Base-by-base conservation (phyloP, 148 eudicot species). In the Arctostaphylos glauca region DNA sequence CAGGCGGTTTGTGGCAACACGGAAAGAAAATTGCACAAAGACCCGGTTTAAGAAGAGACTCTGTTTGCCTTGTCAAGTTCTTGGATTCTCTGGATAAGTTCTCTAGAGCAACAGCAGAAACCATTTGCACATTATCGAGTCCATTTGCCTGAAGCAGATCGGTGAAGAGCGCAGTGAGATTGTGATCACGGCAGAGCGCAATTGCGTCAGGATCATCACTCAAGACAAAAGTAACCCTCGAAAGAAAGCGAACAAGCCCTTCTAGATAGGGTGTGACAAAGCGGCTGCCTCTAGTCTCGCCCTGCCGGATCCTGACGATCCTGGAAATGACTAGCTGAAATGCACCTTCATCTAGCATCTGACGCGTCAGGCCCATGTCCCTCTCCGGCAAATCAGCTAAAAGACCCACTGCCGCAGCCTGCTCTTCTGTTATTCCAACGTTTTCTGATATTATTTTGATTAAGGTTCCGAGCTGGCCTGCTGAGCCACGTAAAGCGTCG, bases 391-490 rank as follows among this genome's bases (percentile, higher is more conserved):
- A 90, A 83, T 93, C 92, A 18, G 99, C 97, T 68, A 96, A 80
- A 53, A 96, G 92, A 21, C 92, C 90, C 80, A 86, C 92, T 50
- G 98, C 95, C 10, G 87, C 94, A 9, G 97, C 97, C 79, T 96
- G 99, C 88, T 94, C 98, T 85, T 96, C 98, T 0, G 94, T 89
- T 7, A 89, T 91, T 18, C 88, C 89, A 50, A 59, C 83, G 48
- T 86, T 84, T 44, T 94, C 93, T 1, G 90, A 85, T 83, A 89
- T 84, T 38, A 92, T 90, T 77, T 84, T 86, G 59, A 93, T 81
- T n/a, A 96, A 91, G 83, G 91, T 88, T 46, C 92, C 91, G 52
- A 94, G 98, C 72, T 93, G 94, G 53, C 99, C 97, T 4, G 94
- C 80, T 38, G 98, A 49, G 49, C 93, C 97, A 76, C 92, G 90